phyloP scores from a whole-genome alignment of 164 flowering plant genomes.

The Paratinospora sagittata region DNA sequence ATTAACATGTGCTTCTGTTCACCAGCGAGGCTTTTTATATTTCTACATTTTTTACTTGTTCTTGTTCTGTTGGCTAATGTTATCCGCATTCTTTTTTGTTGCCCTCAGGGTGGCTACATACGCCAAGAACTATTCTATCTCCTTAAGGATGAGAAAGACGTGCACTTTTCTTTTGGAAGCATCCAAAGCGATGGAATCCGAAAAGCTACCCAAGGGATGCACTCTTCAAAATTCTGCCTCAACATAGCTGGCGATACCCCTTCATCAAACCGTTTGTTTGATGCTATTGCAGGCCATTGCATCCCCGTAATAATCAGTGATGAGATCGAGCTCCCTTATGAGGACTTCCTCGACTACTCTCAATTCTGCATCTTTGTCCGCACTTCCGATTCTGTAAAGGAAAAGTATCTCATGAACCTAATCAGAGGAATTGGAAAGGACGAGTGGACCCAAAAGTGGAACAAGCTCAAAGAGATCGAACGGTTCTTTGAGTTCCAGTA shows the following conservation, averaged over 20 bases:
- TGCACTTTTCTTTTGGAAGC: slow-evolving; percentile 77
- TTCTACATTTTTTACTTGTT: not conserved
- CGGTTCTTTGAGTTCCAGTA: slow-evolving; percentile 48
- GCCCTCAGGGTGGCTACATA: slow-evolving; percentile 57
- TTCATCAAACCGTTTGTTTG: slow-evolving; percentile 83
- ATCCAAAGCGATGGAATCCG: slow-evolving; percentile 47
- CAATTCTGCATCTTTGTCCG: slow-evolving; percentile 73
- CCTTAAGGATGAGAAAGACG: slow-evolving; percentile 64
- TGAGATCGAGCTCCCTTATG: slow-evolving; percentile 82
- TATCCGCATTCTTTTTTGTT: not conserved
- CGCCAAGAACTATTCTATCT: slow-evolving; percentile 80
- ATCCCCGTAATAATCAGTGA: slow-evolving; percentile 88
- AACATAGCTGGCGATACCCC: slow-evolving; percentile 94
- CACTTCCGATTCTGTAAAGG: slow-evolving; percentile 58
- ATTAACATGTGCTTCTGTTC: no score
- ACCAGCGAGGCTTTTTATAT: not conserved
- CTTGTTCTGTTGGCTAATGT: not conserved
- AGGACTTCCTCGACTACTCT: slow-evolving; percentile 79
- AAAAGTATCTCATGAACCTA: slow-evolving; percentile 50
- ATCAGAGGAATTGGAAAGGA: slow-evolving; percentile 45
- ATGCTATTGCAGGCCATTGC: slow-evolving; percentile 87
- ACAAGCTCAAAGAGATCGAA: slow-evolving; percentile 53
- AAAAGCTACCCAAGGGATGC: slow-evolving; percentile 66
- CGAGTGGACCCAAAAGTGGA: slow-evolving; percentile 76
- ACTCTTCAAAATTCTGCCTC: slow-evolving; percentile 78